Base-by-base conservation (phyloP, 306 rosid genomes). In the Cicer bijugum region DNA sequence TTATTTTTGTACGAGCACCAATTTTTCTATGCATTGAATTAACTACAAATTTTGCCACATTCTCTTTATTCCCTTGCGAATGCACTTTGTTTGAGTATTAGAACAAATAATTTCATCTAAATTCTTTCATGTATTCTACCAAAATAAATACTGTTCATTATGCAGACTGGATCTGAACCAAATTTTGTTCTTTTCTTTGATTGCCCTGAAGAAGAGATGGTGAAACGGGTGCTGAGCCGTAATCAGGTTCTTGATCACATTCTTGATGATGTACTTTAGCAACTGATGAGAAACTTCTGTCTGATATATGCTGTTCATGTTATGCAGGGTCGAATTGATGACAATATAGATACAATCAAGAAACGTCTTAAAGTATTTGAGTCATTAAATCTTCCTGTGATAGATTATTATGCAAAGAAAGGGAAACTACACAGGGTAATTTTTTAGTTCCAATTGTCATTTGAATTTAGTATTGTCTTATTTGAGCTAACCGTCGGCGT, bases 201-300 rank as follows among this genome's bases (percentile, higher is more conserved):
- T 76, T 94, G 99, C 78, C 93, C 99, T 68, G 95, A 87, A 82
- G 85, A 87, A 53, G 97, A 88, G 85, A 94, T 94, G 99, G 92
- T 94, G 84, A 94, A 89, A 66, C 88, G 99, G 47, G 93, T 94
- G 84, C 89, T 94, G 72, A 85, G 75, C 81, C 97, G 99, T 67
- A 94, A 94, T 78, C 85, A 94, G 99, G 99, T 94, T 75, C 72
- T 80, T 20, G 35, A 44, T 77, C 44, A 74, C 43, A 86, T 84
- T 38, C 66, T 74, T 72, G 19, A 65, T 19, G 59, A 69, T 6
- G 51, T 44, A 72, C 14, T 61, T 33, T 23, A 65, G 47, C 45
- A 6, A 9, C 35, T 64, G 28, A 45, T 76, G 56, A 16, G 63
- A 50, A 56, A 60, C 39, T n/a, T 52, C 16, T 74, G 23, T 71